These are phyloP conservation scores for Coriolopsis trogii DNA, from an alignment of 1,284 basidiomycete genomes.

Conservation along the genomic window DNA sequence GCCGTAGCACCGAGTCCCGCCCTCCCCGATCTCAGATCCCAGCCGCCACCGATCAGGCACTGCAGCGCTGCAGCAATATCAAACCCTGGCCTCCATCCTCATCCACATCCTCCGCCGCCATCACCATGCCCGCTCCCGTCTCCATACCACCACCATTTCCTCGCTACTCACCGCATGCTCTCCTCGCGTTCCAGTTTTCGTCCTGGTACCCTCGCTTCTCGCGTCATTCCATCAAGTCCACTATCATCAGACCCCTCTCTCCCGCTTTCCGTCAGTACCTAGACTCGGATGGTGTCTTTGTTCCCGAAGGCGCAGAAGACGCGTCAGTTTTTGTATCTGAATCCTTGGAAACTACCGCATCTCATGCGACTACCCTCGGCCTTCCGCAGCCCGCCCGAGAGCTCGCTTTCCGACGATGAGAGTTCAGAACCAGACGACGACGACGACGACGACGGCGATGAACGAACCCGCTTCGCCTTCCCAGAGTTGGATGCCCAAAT, in stretches of 20 bases:
- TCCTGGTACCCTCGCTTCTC: constrained; percentile 86
- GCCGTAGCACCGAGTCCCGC: too few relatives aligned
- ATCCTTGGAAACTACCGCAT: constrained; percentile 18
- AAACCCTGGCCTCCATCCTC: too few relatives aligned
- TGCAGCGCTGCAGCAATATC: too few relatives aligned
- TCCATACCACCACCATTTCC: constrained; percentile 50
- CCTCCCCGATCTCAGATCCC: too few relatives aligned
- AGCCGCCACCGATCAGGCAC: too few relatives aligned
- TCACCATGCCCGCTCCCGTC: constrained; percentile 31
- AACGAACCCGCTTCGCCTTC: constrained; percentile 57
- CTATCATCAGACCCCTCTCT: constrained; percentile 73
- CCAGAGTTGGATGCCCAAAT: constrained; percentile 82
- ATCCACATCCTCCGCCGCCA: not conserved
- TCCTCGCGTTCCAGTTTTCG: constrained; percentile 84
- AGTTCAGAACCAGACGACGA: constrained; percentile 43
- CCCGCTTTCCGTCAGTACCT: constrained; percentile 75
- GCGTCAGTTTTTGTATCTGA: constrained; percentile 46
- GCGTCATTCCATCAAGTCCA: constrained; percentile 74
- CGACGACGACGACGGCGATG: constrained; percentile 44
- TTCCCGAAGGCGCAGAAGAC: constrained; percentile 84
- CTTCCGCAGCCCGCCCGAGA: constrained; percentile 49
- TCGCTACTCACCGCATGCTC: constrained; percentile 47
- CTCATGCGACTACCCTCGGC: constrained; percentile 14
- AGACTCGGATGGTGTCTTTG: constrained; percentile 77
- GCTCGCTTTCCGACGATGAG: constrained; percentile 62